phyloP scores from a whole-genome alignment of 139 green algal genomes.

The Trebouxia sp. region DNA sequence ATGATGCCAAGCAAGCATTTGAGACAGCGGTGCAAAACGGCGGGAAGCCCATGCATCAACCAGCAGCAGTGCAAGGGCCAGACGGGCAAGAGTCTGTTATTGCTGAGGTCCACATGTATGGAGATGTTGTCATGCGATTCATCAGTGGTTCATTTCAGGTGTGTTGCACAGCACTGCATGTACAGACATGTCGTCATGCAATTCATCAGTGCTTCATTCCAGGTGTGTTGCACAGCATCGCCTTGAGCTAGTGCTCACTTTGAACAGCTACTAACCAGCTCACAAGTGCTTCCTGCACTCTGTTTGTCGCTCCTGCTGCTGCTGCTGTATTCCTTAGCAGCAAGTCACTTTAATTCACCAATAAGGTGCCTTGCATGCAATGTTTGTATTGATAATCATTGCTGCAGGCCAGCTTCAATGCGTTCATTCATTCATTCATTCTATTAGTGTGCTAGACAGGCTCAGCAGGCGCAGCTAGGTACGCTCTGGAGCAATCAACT shows the following conservation, averaged over 20 bases:
- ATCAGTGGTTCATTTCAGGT: slow-evolving; percentile 59
- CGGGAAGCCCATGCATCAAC: slow-evolving; percentile 61
- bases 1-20: slow-evolving; percentile 80
- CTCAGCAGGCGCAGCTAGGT: too few relatives aligned
- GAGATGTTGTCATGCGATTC: slow-evolving; percentile 91
- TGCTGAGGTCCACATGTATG: slow-evolving; percentile 91
- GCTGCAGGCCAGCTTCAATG: too few relatives aligned
- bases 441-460: too few relatives aligned
- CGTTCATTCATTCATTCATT: too few relatives aligned
- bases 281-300: slow-evolving; percentile 48
- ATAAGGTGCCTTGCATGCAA: too few relatives aligned
- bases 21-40: slow-evolving; percentile 68
- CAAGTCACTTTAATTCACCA: too few relatives aligned
- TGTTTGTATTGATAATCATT: too few relatives aligned
- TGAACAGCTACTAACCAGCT: slow-evolving; percentile 44
- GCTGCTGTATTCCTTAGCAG: too few relatives aligned
- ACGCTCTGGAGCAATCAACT: too few relatives aligned
- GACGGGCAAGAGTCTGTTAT: slow-evolving; percentile 44
- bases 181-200: slow-evolving; percentile 87
- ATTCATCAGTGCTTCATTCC: slow-evolving; percentile 62
- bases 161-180: neutral
- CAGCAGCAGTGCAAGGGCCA: slow-evolving; percentile 52
- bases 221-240: slow-evolving; percentile 47
- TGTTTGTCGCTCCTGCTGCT: too few relatives aligned
- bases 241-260: slow-evolving; percentile 58